Percentiles rank a stretch among this genome's conserved stretches.
Evolutionary conservation across 1,139 yeast genomes (phyloP).

Genomic region (Debaryomyces coudertii): DNA sequence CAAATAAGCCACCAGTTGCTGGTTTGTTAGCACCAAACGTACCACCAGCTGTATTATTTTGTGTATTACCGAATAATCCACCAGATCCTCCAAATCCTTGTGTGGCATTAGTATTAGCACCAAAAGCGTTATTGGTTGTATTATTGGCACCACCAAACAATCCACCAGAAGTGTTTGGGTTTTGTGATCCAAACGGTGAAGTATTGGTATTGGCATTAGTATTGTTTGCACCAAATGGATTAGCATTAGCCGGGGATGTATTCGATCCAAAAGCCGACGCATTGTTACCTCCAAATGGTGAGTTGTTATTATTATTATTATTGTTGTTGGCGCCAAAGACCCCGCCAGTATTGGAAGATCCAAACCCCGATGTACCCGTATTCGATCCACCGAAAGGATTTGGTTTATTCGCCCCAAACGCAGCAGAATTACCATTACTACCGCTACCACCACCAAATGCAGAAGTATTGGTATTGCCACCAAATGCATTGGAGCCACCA

Average conservation of each 20-base stretch:
- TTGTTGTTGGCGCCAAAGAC: conserved; percentile 17
- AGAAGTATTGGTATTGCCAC: conserved; percentile 20
- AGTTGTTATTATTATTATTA: conserved; percentile 10
- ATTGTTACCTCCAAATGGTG: conserved; percentile 12
- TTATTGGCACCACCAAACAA: conserved; percentile 16
- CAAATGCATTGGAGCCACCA: conserved; percentile 27
- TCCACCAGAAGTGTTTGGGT: conserved; percentile 14
- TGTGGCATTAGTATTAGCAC: conserved; percentile 12
- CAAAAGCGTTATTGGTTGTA: conserved; percentile 14
- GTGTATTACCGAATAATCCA: conserved; percentile 18
- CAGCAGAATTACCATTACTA: conserved; percentile 22
- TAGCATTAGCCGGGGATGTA: conserved; percentile 3
- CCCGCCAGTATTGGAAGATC: conserved; percentile 18
- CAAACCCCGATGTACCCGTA: conserved; percentile 26
- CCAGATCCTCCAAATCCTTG: conserved; percentile 21
- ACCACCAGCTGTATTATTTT: conserved; percentile 6
- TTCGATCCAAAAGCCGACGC: conserved; percentile 28
- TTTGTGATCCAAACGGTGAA: conserved; percentile 24
- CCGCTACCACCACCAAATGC: conserved; percentile 28
- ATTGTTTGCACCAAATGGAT: conserved; percentile 29
- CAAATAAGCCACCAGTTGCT: conserved; percentile 20
- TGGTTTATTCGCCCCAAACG: conserved; percentile 16
- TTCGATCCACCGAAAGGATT: conserved; percentile 19
- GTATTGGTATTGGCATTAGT: conserved; percentile 9
- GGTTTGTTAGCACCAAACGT: conserved; percentile 17